phyloP scores from a whole-genome alignment of 73 alveolate genomes.

The Diophrys appendiculata region DNA sequence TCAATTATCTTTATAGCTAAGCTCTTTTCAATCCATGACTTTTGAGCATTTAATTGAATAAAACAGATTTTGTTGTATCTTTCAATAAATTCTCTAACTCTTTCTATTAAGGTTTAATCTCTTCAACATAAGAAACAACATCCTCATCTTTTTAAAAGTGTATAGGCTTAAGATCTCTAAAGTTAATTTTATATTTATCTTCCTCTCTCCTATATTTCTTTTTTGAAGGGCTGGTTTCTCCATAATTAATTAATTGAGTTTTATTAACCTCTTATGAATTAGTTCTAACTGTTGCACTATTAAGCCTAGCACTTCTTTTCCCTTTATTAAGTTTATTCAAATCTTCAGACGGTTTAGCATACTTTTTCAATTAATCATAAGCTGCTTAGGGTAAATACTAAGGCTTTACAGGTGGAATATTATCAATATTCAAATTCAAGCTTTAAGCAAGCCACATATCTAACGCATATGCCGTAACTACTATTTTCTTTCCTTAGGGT shows the following conservation, averaged over 20 bases:
- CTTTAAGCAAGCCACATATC: conserved; percentile 1
- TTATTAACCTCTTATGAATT: not conserved
- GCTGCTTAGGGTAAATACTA: not conserved
- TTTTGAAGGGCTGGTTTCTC: too few species aligned
- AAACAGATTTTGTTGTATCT: not conserved
- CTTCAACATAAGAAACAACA: not conserved
- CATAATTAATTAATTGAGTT: not conserved
- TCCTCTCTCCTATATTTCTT: not conserved
- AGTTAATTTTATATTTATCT: not conserved
- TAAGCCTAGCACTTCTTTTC: not conserved
- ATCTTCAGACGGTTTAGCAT: not conserved
- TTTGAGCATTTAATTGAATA: not conserved
- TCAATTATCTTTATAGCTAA: not conserved
- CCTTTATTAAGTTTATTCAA: not conserved
- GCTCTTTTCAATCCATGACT: not conserved
- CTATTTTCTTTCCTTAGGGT: not conserved
- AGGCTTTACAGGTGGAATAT: not conserved
- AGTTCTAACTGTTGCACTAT: not conserved
- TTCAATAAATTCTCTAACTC: not conserved
- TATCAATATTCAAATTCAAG: not conserved
- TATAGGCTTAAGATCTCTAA: conserved; percentile 3
- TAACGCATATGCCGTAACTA: not conserved
- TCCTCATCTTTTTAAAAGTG: not conserved
- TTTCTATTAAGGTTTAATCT: not conserved
- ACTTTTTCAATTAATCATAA: not conserved